Conservation (phyloP, 1,284 basidiomycete species). For the Fomitopsis palustris region DNA sequence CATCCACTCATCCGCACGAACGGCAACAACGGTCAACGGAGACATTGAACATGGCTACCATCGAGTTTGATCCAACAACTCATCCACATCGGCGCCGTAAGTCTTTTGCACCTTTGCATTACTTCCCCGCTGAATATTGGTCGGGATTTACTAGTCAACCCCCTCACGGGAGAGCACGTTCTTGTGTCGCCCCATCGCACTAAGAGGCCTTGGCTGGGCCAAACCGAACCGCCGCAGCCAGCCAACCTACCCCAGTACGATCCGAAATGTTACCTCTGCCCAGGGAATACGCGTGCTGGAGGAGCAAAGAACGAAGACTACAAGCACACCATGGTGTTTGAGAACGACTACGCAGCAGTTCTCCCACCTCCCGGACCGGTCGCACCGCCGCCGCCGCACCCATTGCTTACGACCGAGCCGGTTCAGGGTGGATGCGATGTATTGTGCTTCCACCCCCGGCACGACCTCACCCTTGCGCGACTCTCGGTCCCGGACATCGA, state of each 20-base stretch:
- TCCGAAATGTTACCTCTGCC: conserved; percentile 85
- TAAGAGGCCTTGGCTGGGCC: conserved; percentile 83
- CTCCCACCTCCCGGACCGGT: conserved; percentile 55
- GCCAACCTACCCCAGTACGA: conserved; percentile 68
- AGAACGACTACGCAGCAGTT: conserved; percentile 88
- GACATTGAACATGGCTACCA: conserved; percentile 37
- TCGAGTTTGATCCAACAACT: conserved; percentile 53
- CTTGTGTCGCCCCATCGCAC: conserved; percentile 84
- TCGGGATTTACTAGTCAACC: conserved; percentile 53
- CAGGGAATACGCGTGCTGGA: conserved; percentile 80
- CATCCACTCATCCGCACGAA: background rate
- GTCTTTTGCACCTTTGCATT: conserved; percentile 19
- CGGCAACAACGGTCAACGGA: background rate
- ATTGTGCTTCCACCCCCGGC: conserved; percentile 85
- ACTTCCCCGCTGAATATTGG: background rate
- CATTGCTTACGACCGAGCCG: conserved; percentile 67
- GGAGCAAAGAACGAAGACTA: conserved; percentile 75
- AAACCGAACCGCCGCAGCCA: conserved; percentile 66
- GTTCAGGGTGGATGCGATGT: conserved; percentile 89
- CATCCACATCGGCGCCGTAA: conserved; percentile 74
- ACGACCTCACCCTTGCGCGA: conserved; percentile 87
- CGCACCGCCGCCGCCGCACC: conserved; percentile 47
- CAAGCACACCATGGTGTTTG: conserved; percentile 68
- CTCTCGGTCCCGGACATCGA: conserved; percentile 63
- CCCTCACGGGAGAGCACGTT: conserved; percentile 74